A percentile compares a stretch with the other conserved stretches of the same genome.
Conservation (phyloP, 73 alveolate genomes). For the Loxodes magnus region DNA sequence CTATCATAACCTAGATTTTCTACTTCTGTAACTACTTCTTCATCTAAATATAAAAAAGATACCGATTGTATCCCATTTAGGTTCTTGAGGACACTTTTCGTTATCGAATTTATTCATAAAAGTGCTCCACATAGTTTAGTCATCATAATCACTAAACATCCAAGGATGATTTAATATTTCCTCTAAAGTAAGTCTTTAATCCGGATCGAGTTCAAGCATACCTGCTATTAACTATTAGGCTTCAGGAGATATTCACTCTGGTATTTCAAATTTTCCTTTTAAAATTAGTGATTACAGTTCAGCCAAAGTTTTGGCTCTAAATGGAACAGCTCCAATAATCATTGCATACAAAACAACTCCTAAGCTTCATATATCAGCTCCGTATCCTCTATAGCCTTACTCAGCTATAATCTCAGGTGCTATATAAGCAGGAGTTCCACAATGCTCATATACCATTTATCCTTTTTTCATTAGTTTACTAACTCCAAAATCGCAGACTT, state of each 20-base stretch:
- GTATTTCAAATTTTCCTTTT: conserved; percentile 7
- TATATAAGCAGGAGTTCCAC: conserved; percentile 98
- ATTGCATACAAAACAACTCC: conserved; percentile 89
- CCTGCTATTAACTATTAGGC: conserved; percentile 18
- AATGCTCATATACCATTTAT: conserved; percentile 80
- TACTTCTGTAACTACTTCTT: no score
- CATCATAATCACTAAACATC: conserved; percentile 6
- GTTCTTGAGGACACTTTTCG: no score
- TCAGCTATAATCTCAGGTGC: conserved; percentile 97
- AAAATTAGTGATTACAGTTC: conserved; percentile 45
- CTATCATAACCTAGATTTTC: no score
- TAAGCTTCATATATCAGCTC: conserved; percentile 91
- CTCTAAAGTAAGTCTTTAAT: conserved; percentile 21
- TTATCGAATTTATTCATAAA: no score
- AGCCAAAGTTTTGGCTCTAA: conserved; percentile 80
- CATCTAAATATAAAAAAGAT: no score
- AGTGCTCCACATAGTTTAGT: no score
- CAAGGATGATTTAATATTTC: conserved; percentile 33
- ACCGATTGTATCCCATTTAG: no score
- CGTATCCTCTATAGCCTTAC: conserved; percentile 87
- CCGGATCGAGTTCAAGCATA: conserved; percentile 26
- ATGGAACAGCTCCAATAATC: conserved; percentile 90
- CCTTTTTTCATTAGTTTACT: conserved; percentile 71
- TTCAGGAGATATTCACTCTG: conserved; percentile 8
- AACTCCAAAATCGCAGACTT: conserved; percentile 94